Evolutionary conservation across 441 rosid species (phyloP).

Genomic region (Populus hybrid): DNA sequence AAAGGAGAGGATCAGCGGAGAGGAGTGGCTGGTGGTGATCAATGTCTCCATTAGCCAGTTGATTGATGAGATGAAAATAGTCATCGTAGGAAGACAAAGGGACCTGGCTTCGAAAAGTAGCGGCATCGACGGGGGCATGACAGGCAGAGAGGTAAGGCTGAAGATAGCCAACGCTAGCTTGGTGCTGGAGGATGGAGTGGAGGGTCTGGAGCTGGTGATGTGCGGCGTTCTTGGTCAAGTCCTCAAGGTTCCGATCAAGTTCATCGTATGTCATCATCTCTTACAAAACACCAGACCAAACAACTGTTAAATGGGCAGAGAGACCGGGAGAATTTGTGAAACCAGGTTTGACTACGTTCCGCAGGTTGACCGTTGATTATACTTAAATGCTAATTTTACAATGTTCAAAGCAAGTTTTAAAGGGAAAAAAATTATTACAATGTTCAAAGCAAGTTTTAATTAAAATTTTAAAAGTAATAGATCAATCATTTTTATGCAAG

Average conservation of each 20-base stretch:
- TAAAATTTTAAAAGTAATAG: no score
- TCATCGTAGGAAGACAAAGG: constrained; percentile 46
- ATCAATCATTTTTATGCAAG: no score
- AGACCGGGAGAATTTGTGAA: neutral
- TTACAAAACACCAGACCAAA: neutral
- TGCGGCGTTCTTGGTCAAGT: constrained; percentile 28
- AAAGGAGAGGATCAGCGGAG: constrained; percentile 41
- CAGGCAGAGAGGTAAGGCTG: constrained; percentile 24
- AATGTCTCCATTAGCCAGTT: constrained; percentile 24
- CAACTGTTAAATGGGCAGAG: neutral
- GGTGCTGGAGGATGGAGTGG: constrained; percentile 38
- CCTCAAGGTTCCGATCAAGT: constrained; percentile 34
- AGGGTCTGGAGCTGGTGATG: constrained; percentile 39
- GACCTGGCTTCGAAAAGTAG: constrained; percentile 27
- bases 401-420: no score
- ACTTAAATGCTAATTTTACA: neutral
- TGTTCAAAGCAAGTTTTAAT: no score
- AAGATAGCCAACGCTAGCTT: constrained; percentile 37
- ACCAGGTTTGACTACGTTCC: neutral
- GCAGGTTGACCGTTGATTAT: neutral
- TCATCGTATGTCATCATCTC: constrained; percentile 26
- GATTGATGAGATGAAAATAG: constrained; percentile 37
- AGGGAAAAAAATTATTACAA: no score
- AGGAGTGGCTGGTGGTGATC: constrained; percentile 26
- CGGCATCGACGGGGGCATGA: constrained; percentile 21